Percentiles rank a stretch among this genome's conserved stretches.
phyloP scores from a whole-genome alignment of 257 asterid genomes.

The Catharanthus roseus region DNA sequence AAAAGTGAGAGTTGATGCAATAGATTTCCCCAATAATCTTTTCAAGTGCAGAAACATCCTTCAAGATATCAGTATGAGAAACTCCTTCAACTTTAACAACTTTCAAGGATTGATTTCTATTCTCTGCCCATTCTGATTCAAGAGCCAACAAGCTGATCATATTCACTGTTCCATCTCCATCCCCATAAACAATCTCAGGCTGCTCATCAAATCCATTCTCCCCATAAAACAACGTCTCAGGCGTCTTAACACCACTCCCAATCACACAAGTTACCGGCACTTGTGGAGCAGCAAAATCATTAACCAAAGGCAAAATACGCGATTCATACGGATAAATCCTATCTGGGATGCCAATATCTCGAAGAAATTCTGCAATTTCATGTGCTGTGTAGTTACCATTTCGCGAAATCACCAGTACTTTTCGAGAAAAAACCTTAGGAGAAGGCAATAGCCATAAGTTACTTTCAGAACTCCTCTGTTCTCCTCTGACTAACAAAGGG shows the following conservation, averaged over 20 bases:
- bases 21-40: constrained; percentile 37
- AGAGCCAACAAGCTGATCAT: constrained; percentile 63
- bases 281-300: constrained; percentile 24
- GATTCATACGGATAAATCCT: constrained; percentile 51
- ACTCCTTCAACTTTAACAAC: constrained; percentile 52
- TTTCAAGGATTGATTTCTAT: constrained; percentile 34
- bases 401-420: constrained; percentile 37
- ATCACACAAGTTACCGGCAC: constrained; percentile 59
- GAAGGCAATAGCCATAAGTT: constrained; percentile 81
- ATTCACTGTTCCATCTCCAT: constrained; percentile 89
- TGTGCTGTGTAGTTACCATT: constrained; percentile 34
- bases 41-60: constrained; percentile 40
- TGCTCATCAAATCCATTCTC: constrained; percentile 47
- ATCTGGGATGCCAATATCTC: constrained; percentile 55
- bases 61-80: constrained; percentile 51
- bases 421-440: constrained; percentile 37
- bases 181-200: constrained; percentile 63
- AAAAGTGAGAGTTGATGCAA: constrained; percentile 34
- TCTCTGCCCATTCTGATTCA: constrained; percentile 37
- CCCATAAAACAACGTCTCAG: constrained; percentile 49
- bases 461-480: constrained; percentile 66
- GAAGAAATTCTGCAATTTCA: constrained; percentile 44
- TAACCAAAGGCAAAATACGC: constrained; percentile 57
- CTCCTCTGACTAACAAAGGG: constrained; percentile 57
- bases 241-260: constrained; percentile 58